phyloP scores from a whole-genome alignment of 2,329 filamentous ascomycete species.

The Neoscytalidium dimidiatum region DNA sequence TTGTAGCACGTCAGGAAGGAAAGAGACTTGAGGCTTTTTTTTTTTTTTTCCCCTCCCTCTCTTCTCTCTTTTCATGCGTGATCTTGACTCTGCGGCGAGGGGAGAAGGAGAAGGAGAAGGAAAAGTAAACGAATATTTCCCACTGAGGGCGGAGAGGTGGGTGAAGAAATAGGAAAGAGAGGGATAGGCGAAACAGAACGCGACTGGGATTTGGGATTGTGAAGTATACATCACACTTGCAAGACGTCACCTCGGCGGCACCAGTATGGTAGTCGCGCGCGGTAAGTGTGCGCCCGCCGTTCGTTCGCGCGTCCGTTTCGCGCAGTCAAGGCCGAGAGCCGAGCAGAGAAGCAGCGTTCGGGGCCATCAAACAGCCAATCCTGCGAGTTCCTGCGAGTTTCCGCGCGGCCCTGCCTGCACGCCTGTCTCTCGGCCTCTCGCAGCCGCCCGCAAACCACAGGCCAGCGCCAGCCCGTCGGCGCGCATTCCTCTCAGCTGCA shows the following conservation, averaged over 20 bases:
- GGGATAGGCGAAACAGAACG: not conserved
- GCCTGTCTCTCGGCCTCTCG: too few relatives aligned
- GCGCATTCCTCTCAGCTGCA: too few relatives aligned
- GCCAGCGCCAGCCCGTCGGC: too few relatives aligned
- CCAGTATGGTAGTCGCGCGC: constrained; percentile 8
- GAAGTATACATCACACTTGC: not conserved
- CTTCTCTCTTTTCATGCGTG: too few relatives aligned
- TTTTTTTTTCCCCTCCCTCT: not conserved
- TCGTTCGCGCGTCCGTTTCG: too few relatives aligned
- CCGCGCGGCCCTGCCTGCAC: too few relatives aligned
- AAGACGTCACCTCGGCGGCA: constrained; percentile 9
- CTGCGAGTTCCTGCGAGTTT: not conserved
- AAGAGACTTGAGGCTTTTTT: not conserved
- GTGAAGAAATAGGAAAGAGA: not conserved
- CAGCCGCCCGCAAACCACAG: not conserved
- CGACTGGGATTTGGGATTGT: not conserved
- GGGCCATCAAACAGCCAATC: not conserved
- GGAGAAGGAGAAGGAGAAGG: not conserved
- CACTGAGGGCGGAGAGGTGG: not conserved
- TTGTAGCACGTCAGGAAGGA: constrained; percentile 1
- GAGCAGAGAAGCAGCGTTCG: not conserved
- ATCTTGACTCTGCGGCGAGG: too few relatives aligned
- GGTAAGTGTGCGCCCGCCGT: not conserved
- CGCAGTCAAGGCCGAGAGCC: not conserved
- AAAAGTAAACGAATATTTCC: not conserved